Conservation (phyloP, 1,284 basidiomycete genomes). For the Apiotrichum domesticum region DNA sequence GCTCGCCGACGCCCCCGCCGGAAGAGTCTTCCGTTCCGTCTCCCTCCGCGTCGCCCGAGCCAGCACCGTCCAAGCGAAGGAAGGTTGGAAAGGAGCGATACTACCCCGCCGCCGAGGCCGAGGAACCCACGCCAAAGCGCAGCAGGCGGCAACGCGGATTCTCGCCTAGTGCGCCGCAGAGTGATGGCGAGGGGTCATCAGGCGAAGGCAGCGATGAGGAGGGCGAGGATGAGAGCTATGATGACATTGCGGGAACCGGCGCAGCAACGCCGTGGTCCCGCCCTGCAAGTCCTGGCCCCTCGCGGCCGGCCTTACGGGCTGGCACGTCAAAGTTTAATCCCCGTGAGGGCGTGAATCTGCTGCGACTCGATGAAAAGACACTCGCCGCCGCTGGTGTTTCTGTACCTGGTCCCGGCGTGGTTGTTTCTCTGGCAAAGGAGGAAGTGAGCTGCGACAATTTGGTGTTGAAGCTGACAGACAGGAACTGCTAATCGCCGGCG, state of each 20-base stretch:
- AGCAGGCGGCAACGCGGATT: slow-evolving; percentile 11
- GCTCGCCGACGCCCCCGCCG: not conserved
- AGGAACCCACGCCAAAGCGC: slow-evolving; percentile 7
- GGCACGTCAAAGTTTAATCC: slow-evolving; percentile 22
- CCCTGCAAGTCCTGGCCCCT: slow-evolving; percentile 11
- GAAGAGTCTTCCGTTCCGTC: not conserved
- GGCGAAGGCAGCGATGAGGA: slow-evolving; percentile 6
- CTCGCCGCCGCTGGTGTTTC: slow-evolving; percentile 19
- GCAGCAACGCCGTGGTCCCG: slow-evolving; percentile 25
- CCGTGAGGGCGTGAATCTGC: slow-evolving; percentile 24
- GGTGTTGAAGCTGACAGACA: slow-evolving; percentile 5
- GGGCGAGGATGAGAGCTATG: slow-evolving; percentile 13
- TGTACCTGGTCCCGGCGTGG: slow-evolving; percentile 21
- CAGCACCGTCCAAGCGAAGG: slow-evolving; percentile 10
- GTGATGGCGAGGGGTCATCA: not conserved
- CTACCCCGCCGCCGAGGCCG: not conserved
- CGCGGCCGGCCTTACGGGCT: slow-evolving; percentile 6
- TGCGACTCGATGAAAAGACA: slow-evolving; percentile 8
- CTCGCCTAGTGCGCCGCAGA: slow-evolving; percentile 31
- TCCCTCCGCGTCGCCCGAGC: not conserved
- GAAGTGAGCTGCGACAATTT: slow-evolving; percentile 30
- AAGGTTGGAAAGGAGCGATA: slow-evolving; percentile 6
- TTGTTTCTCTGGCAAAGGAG: slow-evolving; percentile 28
- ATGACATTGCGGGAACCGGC: not conserved
- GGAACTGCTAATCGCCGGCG: slow-evolving; percentile 35